Percentiles rank a stretch among this genome's conserved stretches.
phyloP scores from a whole-genome alignment of 1,139 yeast genomes.

The Debaryomyces udenii region DNA sequence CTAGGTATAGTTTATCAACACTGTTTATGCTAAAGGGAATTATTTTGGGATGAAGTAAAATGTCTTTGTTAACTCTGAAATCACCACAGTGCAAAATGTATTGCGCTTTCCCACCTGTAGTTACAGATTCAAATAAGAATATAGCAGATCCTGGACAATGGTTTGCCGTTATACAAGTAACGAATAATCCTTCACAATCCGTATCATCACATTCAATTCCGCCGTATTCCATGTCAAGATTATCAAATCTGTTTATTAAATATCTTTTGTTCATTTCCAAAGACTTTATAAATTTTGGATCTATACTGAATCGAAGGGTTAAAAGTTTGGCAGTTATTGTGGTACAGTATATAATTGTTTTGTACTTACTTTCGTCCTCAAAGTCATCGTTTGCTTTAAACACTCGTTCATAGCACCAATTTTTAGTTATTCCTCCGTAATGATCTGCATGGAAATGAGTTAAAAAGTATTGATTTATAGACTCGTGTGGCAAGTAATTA shows the following conservation, averaged over 20 bases:
- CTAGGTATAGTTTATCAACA: conserved; percentile 23
- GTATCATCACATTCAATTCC: conserved; percentile 16
- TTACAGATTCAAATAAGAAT: conserved; percentile 64
- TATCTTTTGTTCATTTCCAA: conserved; percentile 49
- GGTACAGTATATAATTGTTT: conserved; percentile 64
- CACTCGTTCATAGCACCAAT: conserved; percentile 61
- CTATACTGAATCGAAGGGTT: conserved; percentile 55
- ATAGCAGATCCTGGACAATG: conserved; percentile 96
- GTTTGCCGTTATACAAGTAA: conserved; percentile 77
- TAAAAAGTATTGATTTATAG: conserved; percentile 56
- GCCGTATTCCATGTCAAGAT: conserved; percentile 16
- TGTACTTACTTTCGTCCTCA: conserved; percentile 44
- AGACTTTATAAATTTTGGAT: conserved; percentile 51
- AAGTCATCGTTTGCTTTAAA: conserved; percentile 31
- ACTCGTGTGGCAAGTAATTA: conserved; percentile 50
- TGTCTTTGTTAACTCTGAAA: conserved; percentile 66
- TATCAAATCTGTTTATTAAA: conserved; percentile 24
- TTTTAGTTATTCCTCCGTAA: conserved; percentile 79
- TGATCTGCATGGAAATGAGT: conserved; percentile 95
- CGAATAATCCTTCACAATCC: conserved; percentile 51
- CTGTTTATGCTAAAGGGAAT: conserved; percentile 32
- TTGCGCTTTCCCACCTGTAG: conserved; percentile 26
- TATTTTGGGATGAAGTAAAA: conserved; percentile 40
- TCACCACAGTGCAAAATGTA: conserved; percentile 86
- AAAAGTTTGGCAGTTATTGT: conserved; percentile 64